phyloP scores from a whole-genome alignment of 257 asterid genomes.

The Plectranthus barbatus region DNA sequence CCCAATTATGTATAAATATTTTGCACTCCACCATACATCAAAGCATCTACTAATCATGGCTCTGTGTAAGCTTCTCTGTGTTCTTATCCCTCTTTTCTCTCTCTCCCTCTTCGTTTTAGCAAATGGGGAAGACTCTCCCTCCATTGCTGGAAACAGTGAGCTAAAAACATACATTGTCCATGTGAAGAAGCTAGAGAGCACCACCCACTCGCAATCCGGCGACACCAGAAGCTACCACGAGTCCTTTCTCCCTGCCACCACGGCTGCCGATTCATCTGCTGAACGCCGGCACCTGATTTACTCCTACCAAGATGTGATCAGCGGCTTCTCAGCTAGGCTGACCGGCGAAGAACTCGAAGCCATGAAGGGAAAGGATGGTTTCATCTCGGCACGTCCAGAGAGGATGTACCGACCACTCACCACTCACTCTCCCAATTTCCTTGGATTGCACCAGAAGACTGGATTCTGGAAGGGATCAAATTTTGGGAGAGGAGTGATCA shows the following conservation, averaged over 20 bases:
- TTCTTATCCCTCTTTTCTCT: neutral
- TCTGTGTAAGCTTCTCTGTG: neutral
- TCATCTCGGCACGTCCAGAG: slow-evolving; percentile 15
- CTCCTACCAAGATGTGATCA: slow-evolving; percentile 20
- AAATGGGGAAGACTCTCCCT: neutral
- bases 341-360: slow-evolving; percentile 7
- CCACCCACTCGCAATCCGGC: neutral
- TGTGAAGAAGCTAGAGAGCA: neutral
- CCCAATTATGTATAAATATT: slow-evolving; percentile 2
- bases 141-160: neutral
- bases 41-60: neutral
- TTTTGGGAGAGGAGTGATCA: slow-evolving; percentile 21
- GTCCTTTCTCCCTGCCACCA: slow-evolving; percentile 3
- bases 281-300: neutral
- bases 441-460: slow-evolving; percentile 18
- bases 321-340: slow-evolving; percentile 27
- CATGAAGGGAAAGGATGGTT: slow-evolving; percentile 17
- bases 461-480: slow-evolving; percentile 26
- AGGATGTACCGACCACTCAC: slow-evolving; percentile 17
- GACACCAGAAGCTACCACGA: slow-evolving; percentile 9
- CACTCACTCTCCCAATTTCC: slow-evolving; percentile 29
- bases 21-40: neutral
- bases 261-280: neutral
- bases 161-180: slow-evolving; percentile 21
- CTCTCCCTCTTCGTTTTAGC: neutral